These are phyloP conservation scores for Jackrogersella multiformis DNA, from an alignment of 495 filamentous ascomycete genomes.

Conservation along the genomic window DNA sequence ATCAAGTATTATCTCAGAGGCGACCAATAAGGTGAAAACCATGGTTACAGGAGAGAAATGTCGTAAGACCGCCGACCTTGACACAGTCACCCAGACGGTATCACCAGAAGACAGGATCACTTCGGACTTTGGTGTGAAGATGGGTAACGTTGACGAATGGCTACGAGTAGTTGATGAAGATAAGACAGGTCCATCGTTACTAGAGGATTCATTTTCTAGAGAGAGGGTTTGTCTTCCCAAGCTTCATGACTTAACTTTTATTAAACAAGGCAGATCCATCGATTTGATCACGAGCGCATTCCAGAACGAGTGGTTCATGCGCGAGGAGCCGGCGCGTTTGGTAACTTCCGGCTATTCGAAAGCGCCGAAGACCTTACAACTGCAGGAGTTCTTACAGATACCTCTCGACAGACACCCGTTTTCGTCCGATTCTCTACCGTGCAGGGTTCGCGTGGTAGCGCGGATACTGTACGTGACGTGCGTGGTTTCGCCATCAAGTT, in stretches of 20 bases:
- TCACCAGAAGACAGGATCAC: slow-evolving; percentile 61
- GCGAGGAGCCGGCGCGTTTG: slow-evolving; percentile 83
- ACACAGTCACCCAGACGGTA: slow-evolving; percentile 48
- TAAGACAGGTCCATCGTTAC: slow-evolving; percentile 72
- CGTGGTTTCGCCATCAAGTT: slow-evolving; percentile 65
- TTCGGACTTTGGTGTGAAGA: slow-evolving; percentile 80
- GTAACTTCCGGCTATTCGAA: slow-evolving; percentile 79
- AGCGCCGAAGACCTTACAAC: slow-evolving; percentile 73
- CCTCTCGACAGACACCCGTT: slow-evolving; percentile 77
- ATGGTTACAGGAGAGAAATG: slow-evolving; percentile 42
- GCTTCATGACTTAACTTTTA: slow-evolving; percentile 22
- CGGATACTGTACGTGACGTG: slow-evolving; percentile 25
- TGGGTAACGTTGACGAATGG: slow-evolving; percentile 82
- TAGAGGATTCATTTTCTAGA: slow-evolving; percentile 83
- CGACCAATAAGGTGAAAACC: slow-evolving; percentile 35
- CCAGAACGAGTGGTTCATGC: slow-evolving; percentile 88
- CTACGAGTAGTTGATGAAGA: slow-evolving; percentile 69
- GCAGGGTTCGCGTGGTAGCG: slow-evolving; percentile 71
- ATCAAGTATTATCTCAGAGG: slow-evolving; percentile 24
- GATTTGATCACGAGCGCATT: slow-evolving; percentile 68
- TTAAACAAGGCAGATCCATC: slow-evolving; percentile 26
- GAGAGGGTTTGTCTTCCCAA: slow-evolving; percentile 74
- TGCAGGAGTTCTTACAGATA: slow-evolving; percentile 82
- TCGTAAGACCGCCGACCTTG: slow-evolving; percentile 54
- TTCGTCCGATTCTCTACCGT: slow-evolving; percentile 88